A percentile compares a stretch with the other conserved stretches of the same genome.
Evolutionary conservation across 495 filamentous ascomycete genomes (phyloP).

Genomic region (Aspergillus sclerotioniger): DNA sequence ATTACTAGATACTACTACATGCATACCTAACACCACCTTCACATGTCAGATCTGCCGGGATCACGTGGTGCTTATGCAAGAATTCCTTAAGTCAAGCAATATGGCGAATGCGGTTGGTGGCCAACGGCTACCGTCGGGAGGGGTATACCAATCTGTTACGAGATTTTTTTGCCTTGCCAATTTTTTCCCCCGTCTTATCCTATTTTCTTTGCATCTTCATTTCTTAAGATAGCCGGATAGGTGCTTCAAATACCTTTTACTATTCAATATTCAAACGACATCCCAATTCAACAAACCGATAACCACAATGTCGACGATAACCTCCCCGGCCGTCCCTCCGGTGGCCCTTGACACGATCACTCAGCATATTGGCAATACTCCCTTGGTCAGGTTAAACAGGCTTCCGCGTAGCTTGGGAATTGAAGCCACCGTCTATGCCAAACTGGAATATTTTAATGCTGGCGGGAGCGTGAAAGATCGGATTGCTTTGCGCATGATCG

Average conservation of each 20-base stretch:
- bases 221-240: not conserved
- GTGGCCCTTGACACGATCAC: slow-evolving; percentile 58
- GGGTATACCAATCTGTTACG: slow-evolving; percentile 12
- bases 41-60: not conserved
- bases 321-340: slow-evolving; percentile 51
- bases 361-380: slow-evolving; percentile 88
- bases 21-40: no score
- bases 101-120: not conserved
- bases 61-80: not conserved
- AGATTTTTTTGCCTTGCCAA: slow-evolving; percentile 5
- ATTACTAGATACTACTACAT: no score
- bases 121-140: slow-evolving; percentile 19
- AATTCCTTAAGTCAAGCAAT: not conserved
- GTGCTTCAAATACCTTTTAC: not conserved
- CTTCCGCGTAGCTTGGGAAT: slow-evolving; percentile 88
- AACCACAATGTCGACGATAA: slow-evolving; percentile 47
- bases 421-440: slow-evolving; percentile 87
- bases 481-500: slow-evolving; percentile 96
- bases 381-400: slow-evolving; percentile 86
- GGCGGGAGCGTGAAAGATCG: slow-evolving; percentile 97
- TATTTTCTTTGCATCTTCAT: not conserved
- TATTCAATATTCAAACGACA: not conserved
- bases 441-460: slow-evolving; percentile 95
- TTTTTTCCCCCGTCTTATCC: slow-evolving; percentile 5
- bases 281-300: not conserved